A percentile compares a stretch with the other conserved stretches of the same genome.
Evolutionary conservation across 2,329 filamentous ascomycete species (phyloP).

Genomic region (Scedosporium minutisporum): DNA sequence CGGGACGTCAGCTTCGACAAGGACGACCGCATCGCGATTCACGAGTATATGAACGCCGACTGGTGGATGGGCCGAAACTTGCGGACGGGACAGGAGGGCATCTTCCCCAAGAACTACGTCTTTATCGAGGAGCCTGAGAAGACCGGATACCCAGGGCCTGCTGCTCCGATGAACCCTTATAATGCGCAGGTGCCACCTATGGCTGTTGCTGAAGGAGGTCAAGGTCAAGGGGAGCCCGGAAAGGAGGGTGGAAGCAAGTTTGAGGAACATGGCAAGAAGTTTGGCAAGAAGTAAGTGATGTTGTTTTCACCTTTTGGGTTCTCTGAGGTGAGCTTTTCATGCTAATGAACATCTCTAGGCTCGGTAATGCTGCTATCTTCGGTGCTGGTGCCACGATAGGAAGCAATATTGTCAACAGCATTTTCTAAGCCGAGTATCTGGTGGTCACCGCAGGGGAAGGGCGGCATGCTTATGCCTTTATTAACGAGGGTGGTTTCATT

Average conservation of each 20-base stretch:
- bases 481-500: background rate
- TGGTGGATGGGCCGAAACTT: slow-evolving; percentile 92
- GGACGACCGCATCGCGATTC: slow-evolving; percentile 70
- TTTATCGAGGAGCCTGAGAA: slow-evolving; percentile 54
- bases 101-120: slow-evolving; percentile 92
- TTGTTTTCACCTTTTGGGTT: background rate
- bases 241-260: slow-evolving; percentile 50
- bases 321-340: background rate
- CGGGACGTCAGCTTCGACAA: slow-evolving; percentile 75
- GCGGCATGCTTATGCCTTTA: background rate
- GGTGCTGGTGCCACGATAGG: slow-evolving; percentile 89
- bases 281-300: slow-evolving; percentile 68
- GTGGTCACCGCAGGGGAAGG: background rate
- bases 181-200: slow-evolving; percentile 64
- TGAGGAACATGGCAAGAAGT: slow-evolving; percentile 77
- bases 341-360: slow-evolving; percentile 10
- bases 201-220: slow-evolving; percentile 54
- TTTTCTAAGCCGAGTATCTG: slow-evolving; percentile 51
- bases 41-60: slow-evolving; percentile 91
- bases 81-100: slow-evolving; percentile 75
- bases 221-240: slow-evolving; percentile 18
- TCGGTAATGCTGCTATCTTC: slow-evolving; percentile 72
- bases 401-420: slow-evolving; percentile 80
- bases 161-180: slow-evolving; percentile 41
- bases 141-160: slow-evolving; percentile 29